Evolutionary conservation across 208 protist species (phyloP).

Genomic region (Endotrypanum monterogeii): DNA sequence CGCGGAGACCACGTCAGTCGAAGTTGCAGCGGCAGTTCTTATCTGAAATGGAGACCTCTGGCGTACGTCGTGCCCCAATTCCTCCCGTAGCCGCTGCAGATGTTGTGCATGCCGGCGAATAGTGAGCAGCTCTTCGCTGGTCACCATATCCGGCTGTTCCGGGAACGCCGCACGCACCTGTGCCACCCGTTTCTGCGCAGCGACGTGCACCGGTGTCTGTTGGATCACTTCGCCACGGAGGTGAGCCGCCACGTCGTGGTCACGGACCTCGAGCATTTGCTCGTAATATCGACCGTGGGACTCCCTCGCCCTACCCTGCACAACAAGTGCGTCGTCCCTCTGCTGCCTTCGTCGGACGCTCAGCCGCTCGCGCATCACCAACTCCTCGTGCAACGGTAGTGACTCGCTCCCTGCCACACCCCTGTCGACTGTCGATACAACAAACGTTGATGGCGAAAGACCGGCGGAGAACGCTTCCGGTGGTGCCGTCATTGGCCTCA

Average conservation of each 20-base stretch:
- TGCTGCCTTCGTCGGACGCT: slow-evolving; percentile 5
- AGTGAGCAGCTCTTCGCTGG: slow-evolving; percentile 7
- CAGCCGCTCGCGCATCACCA: slow-evolving; percentile 23
- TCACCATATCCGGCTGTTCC: background rate
- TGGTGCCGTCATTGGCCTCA: slow-evolving; percentile 3
- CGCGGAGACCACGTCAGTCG: background rate
- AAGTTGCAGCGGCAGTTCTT: background rate
- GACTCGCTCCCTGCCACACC: background rate
- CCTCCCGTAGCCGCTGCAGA: slow-evolving; percentile 14
- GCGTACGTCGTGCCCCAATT: background rate
- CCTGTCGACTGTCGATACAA: background rate
- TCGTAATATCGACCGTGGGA: background rate
- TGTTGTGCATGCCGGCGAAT: slow-evolving; percentile 25
- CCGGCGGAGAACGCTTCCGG: slow-evolving; percentile 20
- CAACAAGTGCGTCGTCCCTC: background rate
- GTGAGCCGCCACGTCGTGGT: slow-evolving; percentile 1
- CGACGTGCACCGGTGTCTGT: slow-evolving; percentile 12
- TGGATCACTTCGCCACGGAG: background rate
- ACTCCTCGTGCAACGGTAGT: slow-evolving; percentile 26
- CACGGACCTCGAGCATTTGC: slow-evolving; percentile 8
- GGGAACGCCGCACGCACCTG: slow-evolving; percentile 6
- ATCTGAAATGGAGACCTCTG: background rate
- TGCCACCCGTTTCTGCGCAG: slow-evolving; percentile 15
- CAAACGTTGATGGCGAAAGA: background rate
- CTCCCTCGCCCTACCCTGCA: background rate